Base-by-base conservation (phyloP, 371 early-diverging fungal genomes). In the Parasitella parasitica region DNA sequence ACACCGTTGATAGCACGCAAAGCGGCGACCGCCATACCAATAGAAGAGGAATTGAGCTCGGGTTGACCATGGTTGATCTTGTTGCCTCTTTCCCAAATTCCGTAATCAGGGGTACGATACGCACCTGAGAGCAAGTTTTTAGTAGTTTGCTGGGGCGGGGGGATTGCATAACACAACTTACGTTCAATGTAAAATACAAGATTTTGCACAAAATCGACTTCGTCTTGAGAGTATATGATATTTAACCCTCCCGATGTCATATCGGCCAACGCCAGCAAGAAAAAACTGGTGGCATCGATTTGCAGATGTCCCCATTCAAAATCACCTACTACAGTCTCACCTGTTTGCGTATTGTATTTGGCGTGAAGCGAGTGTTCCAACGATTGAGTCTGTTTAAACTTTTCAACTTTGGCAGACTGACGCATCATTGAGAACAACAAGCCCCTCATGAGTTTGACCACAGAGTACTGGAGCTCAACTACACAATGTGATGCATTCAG, bases 21-120 rank as follows among this genome's bases (percentile, higher is more conserved):
- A 2, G 95, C 95, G 15, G 94, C 94, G 2, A 91, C 89, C 5
- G 86, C 93, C 92, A 95, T 95, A 50, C 95, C 95, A 49, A 95
- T 92, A 13, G 90, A 89, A 0, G 93, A 93, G 1, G 91, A 90
- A 63, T 95, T 95, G 54, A 95, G 65, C 70, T 95, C 95, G 3
- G 94, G 91, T 49, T 86, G 78, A 16, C 94, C 95, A 70, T 93
- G 93, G 69, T 95, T 95, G 52, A 86, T 84, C 73, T 95, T 95
- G 76, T 94, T 89, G 52, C 95, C 95, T 38, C 95, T 80, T 68
- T 95, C 95, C 95, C 95, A 94, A 54, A 92, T 89, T 48, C 94
- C 94, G 71, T 90, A 94, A 59, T 95, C 95, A 3, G 94, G 94
- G 0, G 94, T 94, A 52, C 91, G 82, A 70, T 86, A 81, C 32